Percentiles rank a stretch among this genome's conserved stretches.
Conservation (phyloP, 768 basidiomycete genomes). For the Pisolithus tinctorius region DNA sequence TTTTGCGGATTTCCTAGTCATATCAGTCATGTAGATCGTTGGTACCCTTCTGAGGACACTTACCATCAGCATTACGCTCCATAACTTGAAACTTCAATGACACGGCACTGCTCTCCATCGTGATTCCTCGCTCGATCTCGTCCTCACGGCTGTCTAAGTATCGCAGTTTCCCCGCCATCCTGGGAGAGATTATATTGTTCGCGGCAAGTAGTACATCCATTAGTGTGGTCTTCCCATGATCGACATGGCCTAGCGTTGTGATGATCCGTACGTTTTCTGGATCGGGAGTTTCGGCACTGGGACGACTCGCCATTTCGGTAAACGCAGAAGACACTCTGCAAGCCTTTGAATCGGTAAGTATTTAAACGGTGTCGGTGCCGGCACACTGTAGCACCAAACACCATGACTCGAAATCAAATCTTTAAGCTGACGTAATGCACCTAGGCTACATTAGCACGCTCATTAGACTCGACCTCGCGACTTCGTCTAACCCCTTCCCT, state of each 20-base stretch:
- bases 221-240: slow-evolving; percentile 94
- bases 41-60: slow-evolving; percentile 17
- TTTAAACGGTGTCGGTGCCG: no score
- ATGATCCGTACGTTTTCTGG: slow-evolving; percentile 61
- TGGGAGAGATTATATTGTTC: slow-evolving; percentile 92
- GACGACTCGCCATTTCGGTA: slow-evolving; percentile 15
- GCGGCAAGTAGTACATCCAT: slow-evolving; percentile 95
- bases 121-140: slow-evolving; percentile 96
- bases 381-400: no score
- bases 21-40: slow-evolving; percentile 25
- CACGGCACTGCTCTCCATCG: slow-evolving; percentile 97
- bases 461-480: slow-evolving; percentile 49
- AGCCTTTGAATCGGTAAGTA: no score
- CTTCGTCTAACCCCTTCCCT: slow-evolving; percentile 66
- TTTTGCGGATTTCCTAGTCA: slow-evolving; percentile 48
- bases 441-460: slow-evolving; percentile 5
- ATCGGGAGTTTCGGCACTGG: slow-evolving; percentile 16
- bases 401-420: no score
- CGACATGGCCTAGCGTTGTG: slow-evolving; percentile 85
- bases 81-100: slow-evolving; percentile 82
- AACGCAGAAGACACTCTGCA: no score
- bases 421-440: no score
- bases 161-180: slow-evolving; percentile 94
- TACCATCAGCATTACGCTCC: slow-evolving; percentile 55
- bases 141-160: slow-evolving; percentile 95